Conservation (phyloP, 23 red algal genomes). For the Gracilaria domingensis region DNA sequence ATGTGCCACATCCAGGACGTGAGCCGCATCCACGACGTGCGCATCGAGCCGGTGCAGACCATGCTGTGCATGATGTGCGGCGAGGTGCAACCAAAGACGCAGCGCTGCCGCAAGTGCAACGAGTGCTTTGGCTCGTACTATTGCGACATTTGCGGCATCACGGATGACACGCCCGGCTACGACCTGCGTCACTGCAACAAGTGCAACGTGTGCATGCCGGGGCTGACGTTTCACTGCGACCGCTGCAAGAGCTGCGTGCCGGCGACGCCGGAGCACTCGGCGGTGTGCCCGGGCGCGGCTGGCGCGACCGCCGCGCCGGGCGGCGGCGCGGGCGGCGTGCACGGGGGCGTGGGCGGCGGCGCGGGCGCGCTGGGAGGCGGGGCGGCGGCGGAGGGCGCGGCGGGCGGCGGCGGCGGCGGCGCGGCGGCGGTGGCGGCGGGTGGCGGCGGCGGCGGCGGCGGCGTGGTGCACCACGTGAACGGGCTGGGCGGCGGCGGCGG, state of each 20-base stretch:
- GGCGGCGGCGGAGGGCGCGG: background rate
- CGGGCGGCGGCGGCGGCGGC: background rate
- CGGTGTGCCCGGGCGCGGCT: conserved; percentile 36
- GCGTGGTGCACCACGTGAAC: background rate
- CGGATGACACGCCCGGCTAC: conserved; percentile 64
- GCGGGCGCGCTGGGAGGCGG: background rate
- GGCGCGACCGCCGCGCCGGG: background rate
- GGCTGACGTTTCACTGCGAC: conserved; percentile 73
- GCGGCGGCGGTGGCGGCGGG: background rate
- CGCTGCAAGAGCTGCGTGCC: conserved; percentile 72
- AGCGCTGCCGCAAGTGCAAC: conserved; percentile 64
- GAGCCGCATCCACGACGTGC: conserved; percentile 73
- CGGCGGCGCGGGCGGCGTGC: background rate
- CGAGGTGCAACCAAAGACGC: conserved; percentile 72
- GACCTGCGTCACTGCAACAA: conserved; percentile 68
- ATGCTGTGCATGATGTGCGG: conserved; percentile 83
- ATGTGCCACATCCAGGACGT: conserved; percentile 77
- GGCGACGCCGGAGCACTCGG: conserved; percentile 65
- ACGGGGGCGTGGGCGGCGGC: background rate
- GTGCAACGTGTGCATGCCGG: conserved; percentile 78
- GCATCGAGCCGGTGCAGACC: conserved; percentile 73
- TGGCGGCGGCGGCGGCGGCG: background rate
- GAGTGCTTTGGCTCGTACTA: conserved; percentile 73
- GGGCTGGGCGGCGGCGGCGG: conserved; percentile 1
- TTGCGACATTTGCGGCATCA: conserved; percentile 71